Base-by-base conservation (phyloP, 2,329 filamentous ascomycete genomes). In the Trichoderma semiorbis region DNA sequence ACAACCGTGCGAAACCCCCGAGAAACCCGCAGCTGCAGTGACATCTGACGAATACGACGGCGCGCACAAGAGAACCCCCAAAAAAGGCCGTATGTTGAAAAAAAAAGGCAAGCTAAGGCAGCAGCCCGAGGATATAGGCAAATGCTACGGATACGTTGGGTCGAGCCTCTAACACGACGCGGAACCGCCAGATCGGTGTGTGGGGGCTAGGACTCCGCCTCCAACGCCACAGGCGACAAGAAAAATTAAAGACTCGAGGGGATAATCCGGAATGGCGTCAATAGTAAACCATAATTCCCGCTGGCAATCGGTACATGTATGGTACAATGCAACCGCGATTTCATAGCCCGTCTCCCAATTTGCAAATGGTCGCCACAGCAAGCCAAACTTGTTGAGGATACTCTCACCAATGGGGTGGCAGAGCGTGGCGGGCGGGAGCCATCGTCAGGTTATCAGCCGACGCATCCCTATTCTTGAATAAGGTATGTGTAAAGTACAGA, bases 171-270 rank as follows among this genome's bases (percentile, higher is more conserved):
- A 43, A 70, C 60, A 30, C 28, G 64, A 69, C 68, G 58, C 60
- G 53, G 66, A 55, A 36, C 61, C 57, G 57, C 71, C 60, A 53
- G 68, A 72, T 72, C 66, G 68, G 53, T 66, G 30, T 53, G 60
- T 70, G 68, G 71, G 57, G 68, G 47, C 47, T 53, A 53, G 21
- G n/a, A 53, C 11, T 24, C 62, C 36, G 70, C 53, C 62, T 68
- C 47, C 36, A 70, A 39, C 68, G 68, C 68, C 68, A 70, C 68
- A 63, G 53, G 60, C 28, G 50, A n/a, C 16, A 58, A 30, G 18
- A 64, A 57, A 58, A 36, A 43, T 57, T 58, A 57, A 53, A 71
- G 53, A 67, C 47, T 24, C 47, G 47, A 12, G 47, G 47, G 47
- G n/a, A 53, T 53, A 53, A 53, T 53, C 47, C 47, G 43, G 18